Base-by-base conservation (phyloP, 2,329 filamentous ascomycete species). In the Pseudogymnoascus sp. region DNA sequence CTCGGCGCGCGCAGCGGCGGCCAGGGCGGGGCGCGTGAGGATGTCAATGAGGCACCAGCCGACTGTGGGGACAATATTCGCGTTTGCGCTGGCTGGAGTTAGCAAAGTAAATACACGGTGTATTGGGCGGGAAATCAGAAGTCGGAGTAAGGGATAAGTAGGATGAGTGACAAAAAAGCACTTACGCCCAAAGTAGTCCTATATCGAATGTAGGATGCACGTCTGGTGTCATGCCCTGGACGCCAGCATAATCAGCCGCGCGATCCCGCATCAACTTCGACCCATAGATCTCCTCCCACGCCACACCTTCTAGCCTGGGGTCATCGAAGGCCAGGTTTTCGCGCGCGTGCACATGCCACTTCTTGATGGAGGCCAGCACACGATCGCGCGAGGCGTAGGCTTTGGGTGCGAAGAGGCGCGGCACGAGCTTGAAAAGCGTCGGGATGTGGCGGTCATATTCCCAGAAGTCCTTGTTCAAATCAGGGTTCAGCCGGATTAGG, bases 271-370 rank as follows among this genome's bases (percentile, higher is more conserved):
- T 67, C 3, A 71, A 33, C 10, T 61, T 71, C n/a, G 65, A 34
- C 2, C 70, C 70, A 60, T 65, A 70, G 35, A 63, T 59, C n/a
- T 66, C 64, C 10, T 71, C 70, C 65, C 67, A 71, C 10, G 67
- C 64, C n/a, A 60, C 58, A 3, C 66, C 61, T 7, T 61, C 57
- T 1, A 67, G 59, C 19, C 34, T 35, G 5, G 62, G 60, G 28
- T 65, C 64, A 12, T 60, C 12, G n/a, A 45, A 52, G 61, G 67
- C 61, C 15, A 62, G 62, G 13, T 66, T 55, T 21, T 62, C 61
- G 28, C 56, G 21, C 0, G 69, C 67, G 39, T 66, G 62, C n/a
- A 8, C 12, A 18, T 67, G 68, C 70, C 70, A 71, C 28, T 61
- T 63, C 48, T 62, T 63, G 12, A 71, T 57, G 10, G 59, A 39